Evolutionary conservation across 768 basidiomycete genomes (phyloP).

Genomic region (Omphalotus guepiniiformis): DNA sequence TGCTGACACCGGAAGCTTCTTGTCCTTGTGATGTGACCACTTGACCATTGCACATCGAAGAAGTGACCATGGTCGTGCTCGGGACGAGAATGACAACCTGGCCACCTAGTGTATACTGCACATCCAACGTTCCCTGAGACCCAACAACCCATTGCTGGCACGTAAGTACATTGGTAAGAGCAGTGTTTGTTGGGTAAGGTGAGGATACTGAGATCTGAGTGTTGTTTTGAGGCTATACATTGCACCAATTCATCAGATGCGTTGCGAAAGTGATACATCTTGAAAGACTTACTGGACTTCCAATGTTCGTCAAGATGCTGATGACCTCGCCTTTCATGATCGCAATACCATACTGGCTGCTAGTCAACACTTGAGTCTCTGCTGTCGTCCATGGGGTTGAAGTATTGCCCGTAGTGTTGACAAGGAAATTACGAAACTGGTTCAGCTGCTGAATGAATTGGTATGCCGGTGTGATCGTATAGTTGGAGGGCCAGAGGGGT

Average conservation of each 20-base stretch:
- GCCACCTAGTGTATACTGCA: conserved; percentile 63
- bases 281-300: conserved; percentile 52
- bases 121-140: conserved; percentile 55
- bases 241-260: too few species aligned
- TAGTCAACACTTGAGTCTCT: conserved; percentile 46
- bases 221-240: conserved; percentile 48
- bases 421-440: conserved; percentile 62
- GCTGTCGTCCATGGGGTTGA: conserved; percentile 46
- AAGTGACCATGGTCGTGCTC: conserved; percentile 24
- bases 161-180: conserved; percentile 55
- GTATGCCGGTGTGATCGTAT: conserved; percentile 54
- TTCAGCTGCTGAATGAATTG: conserved; percentile 60
- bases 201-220: conserved; percentile 56
- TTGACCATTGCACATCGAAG: conserved; percentile 30
- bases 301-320: conserved; percentile 65
- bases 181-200: conserved; percentile 42
- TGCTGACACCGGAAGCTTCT: neutral
- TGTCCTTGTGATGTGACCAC: conserved; percentile 4
- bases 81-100: conserved; percentile 54
- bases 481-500: conserved; percentile 67
- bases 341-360: conserved; percentile 49
- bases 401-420: conserved; percentile 35
- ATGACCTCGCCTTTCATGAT: conserved; percentile 63
- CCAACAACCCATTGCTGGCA: conserved; percentile 69
- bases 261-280: neutral